Base-by-base conservation (phyloP, 2,329 filamentous ascomycete genomes). In the Aspergillus texensis region DNA sequence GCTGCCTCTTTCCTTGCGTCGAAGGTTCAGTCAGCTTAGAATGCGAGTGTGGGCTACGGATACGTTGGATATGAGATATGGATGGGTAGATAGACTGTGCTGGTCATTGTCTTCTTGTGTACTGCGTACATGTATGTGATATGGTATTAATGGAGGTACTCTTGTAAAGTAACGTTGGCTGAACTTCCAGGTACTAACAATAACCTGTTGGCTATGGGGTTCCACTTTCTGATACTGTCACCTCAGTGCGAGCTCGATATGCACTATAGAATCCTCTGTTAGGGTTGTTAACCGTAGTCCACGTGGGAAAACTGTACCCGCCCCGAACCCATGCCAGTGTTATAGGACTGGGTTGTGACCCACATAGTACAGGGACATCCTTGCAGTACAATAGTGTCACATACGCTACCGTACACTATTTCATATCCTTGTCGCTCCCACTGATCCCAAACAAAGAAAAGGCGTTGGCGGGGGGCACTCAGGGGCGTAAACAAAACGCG, bases 1-100 rank as follows among this genome's bases (percentile, higher is more conserved):
- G 68, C 68, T 21, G 61, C 64, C 8, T 34, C 41, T 1, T 70
- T 70, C 55, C 54, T 70, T 48, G 63, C 62, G 0, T 48, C 48
- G 2, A 62, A 63, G 48, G 60, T 67, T 43, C 45, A 58, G 34
- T 57, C 34, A 16, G 24, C 19, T 24, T 41, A 21, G 28, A n/a
- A 4, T 26, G 1, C 10, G 58, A 12, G 1, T 30, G 21, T 43
- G 45, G 34, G 34, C 8, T 4, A 10, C 12, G 30, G 50, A 54
- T 21, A 21, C 24, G 19, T 30, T 16, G 52, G 52, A 21, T 14
- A 54, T 21, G 52, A 24, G 30, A 54, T 26, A 54, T 5, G 52
- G 52, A 21, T 48, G 58, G 46, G 28, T 19, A n/a, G 43, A 36
- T 50, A 36, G 57, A 19, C 50, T 39, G n/a, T 55, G 52, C 52